These are phyloP conservation scores for Fraxinus xanthoxyloides DNA, from an alignment of 305 asterid genomes.

Conservation along the genomic window DNA sequence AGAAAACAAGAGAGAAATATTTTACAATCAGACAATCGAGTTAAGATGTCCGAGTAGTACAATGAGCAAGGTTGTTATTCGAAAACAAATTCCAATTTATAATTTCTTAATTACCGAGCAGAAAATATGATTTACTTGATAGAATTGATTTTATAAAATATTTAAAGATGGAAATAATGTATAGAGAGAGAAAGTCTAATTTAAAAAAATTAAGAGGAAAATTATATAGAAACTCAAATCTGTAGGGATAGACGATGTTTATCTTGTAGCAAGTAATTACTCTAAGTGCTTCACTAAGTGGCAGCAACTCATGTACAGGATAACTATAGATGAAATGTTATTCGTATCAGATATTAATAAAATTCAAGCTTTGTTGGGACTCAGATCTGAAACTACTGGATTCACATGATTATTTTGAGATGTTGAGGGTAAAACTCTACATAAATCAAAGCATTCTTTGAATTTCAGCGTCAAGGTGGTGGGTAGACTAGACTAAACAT, in stretches of 20 bases:
- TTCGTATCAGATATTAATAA: not conserved
- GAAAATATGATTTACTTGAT: not conserved
- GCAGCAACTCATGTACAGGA: not conserved
- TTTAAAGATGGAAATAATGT: not conserved
- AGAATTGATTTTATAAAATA: not conserved
- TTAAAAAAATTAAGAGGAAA: not conserved
- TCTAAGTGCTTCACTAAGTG: not conserved
- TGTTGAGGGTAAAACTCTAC: not conserved
- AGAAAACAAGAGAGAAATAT: not conserved
- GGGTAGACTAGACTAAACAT: not conserved
- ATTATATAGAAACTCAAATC: not conserved
- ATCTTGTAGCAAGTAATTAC: not conserved
- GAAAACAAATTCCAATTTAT: not conserved
- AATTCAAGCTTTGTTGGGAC: not conserved
- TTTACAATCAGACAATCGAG: not conserved
- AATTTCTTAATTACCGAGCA: not conserved
- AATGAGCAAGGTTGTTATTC: not conserved
- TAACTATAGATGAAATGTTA: not conserved
- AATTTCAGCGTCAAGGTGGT: not conserved
- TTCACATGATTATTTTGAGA: not conserved
- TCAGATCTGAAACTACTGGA: not conserved
- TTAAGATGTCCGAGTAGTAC: not conserved
- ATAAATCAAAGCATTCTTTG: not conserved
- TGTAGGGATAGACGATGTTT: not conserved
- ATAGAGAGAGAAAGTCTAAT: not conserved